These are phyloP conservation scores for Suzukiozyma palmioleophila DNA, from an alignment of 1,139 yeast genomes.

Conservation along the genomic window DNA sequence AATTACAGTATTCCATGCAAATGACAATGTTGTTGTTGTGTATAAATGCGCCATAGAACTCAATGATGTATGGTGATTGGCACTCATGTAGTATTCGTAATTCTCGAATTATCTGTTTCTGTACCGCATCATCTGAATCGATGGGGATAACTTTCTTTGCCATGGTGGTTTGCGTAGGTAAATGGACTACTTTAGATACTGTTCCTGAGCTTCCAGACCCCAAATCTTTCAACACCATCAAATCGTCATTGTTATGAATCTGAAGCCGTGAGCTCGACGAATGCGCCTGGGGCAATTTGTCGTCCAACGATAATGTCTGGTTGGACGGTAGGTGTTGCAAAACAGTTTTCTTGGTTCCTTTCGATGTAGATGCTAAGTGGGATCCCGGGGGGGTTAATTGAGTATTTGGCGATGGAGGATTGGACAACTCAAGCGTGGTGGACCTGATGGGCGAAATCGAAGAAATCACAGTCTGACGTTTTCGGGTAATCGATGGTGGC, in stretches of 20 bases:
- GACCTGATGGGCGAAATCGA: slow-evolving; percentile 44
- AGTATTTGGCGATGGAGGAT: slow-evolving; percentile 1
- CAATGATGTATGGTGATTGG: slow-evolving; percentile 75
- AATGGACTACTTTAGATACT: slow-evolving; percentile 81
- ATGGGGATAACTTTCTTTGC: slow-evolving; percentile 87
- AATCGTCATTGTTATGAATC: slow-evolving; percentile 58
- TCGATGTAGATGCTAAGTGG: slow-evolving; percentile 8
- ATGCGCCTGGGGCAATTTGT: background rate
- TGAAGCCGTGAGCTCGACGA: slow-evolving; percentile 11
- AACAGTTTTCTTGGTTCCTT: slow-evolving; percentile 2
- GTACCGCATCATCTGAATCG: slow-evolving; percentile 76
- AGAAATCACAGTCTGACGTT: slow-evolving; percentile 42
- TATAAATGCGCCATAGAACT: slow-evolving; percentile 85
- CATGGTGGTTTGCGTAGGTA: slow-evolving; percentile 84
- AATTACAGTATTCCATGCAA: slow-evolving; percentile 95
- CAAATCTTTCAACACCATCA: slow-evolving; percentile 68
- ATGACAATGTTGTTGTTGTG: slow-evolving; percentile 66
- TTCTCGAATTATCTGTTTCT: slow-evolving; percentile 84
- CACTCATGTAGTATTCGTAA: slow-evolving; percentile 89
- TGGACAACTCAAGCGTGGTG: slow-evolving; percentile 13
- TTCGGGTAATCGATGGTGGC: slow-evolving; percentile 8
- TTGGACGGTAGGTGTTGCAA: slow-evolving; percentile 18
- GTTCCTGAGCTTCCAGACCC: slow-evolving; percentile 96
- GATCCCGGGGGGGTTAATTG: slow-evolving; percentile 1
- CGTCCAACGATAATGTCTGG: background rate